A percentile compares a stretch with the other conserved stretches of the same genome.
These are phyloP conservation scores for Fusarium metavorans DNA, from an alignment of 2,329 filamentous ascomycete species.

Conservation along the genomic window DNA sequence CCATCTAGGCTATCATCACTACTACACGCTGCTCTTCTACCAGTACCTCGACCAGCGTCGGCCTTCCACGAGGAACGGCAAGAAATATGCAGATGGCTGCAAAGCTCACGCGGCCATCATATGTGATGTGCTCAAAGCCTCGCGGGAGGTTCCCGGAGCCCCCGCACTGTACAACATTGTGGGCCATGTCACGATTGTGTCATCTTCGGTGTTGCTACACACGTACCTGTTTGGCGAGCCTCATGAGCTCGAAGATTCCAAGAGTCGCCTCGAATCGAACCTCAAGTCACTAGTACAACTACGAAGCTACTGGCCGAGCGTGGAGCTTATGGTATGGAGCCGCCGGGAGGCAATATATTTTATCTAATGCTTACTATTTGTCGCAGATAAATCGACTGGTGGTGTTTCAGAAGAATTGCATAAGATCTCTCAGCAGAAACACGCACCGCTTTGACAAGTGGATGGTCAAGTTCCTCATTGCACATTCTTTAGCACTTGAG, in stretches of 20 bases:
- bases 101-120: conserved; percentile 46
- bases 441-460: conserved; percentile 60
- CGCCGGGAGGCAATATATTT: neutral
- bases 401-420: conserved; percentile 49
- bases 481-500: conserved; percentile 48
- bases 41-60: conserved; percentile 50
- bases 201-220: conserved; percentile 50
- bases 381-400: conserved; percentile 48
- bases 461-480: conserved; percentile 58
- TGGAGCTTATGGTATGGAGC: conserved; percentile 48
- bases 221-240: conserved; percentile 49
- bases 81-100: conserved; percentile 47
- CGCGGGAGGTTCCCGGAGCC: conserved; percentile 38
- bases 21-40: conserved; percentile 50
- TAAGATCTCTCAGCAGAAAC: conserved; percentile 42
- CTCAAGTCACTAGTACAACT: conserved; percentile 48
- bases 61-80: conserved; percentile 43
- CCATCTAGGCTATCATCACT: conserved; percentile 52
- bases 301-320: conserved; percentile 49
- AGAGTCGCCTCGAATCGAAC: conserved; percentile 46
- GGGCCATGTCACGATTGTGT: conserved; percentile 51
- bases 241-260: conserved; percentile 44
- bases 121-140: conserved; percentile 46
- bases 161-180: conserved; percentile 51
- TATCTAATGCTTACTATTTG: neutral